These are phyloP conservation scores for Thermochaetoides dissita DNA, from an alignment of 2,329 filamentous ascomycete species.

Conservation along the genomic window DNA sequence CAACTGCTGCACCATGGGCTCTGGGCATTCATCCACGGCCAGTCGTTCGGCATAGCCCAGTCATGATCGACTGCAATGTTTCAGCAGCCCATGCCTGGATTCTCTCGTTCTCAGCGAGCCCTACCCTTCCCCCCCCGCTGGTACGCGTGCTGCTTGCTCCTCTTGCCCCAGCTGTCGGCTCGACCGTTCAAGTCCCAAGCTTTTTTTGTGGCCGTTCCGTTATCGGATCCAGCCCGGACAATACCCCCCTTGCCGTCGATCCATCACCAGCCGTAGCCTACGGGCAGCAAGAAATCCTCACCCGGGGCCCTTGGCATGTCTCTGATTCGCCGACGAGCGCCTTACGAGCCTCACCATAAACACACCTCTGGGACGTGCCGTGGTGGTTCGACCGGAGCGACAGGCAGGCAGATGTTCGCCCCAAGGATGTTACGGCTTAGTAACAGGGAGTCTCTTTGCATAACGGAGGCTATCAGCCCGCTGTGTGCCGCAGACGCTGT, in stretches of 20 bases:
- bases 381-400: slow-evolving; percentile 1
- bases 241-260: slow-evolving; percentile 1
- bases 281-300: slow-evolving; percentile 4
- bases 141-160: slow-evolving; percentile 8
- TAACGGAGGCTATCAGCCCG: slow-evolving; percentile 7
- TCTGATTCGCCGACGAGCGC: slow-evolving; percentile 12
- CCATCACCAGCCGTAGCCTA: slow-evolving; percentile 1
- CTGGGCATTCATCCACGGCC: slow-evolving; percentile 16
- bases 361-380: slow-evolving; percentile 6
- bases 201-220: no score
- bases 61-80: no score
- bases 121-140: slow-evolving; percentile 4
- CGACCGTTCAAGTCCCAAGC: not conserved
- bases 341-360: slow-evolving; percentile 1
- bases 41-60: slow-evolving; percentile 5
- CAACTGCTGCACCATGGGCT: slow-evolving; percentile 4
- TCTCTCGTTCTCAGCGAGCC: no score
- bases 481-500: slow-evolving; percentile 1
- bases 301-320: slow-evolving; percentile 13
- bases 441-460: slow-evolving; percentile 7
- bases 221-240: no score
- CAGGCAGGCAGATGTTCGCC: not conserved
- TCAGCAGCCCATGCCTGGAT: no score
- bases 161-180: not conserved
- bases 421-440: slow-evolving; percentile 8